Evolutionary conservation across 257 asterid species (phyloP).

Genomic region (Parsonsia alboflavescens): DNA sequence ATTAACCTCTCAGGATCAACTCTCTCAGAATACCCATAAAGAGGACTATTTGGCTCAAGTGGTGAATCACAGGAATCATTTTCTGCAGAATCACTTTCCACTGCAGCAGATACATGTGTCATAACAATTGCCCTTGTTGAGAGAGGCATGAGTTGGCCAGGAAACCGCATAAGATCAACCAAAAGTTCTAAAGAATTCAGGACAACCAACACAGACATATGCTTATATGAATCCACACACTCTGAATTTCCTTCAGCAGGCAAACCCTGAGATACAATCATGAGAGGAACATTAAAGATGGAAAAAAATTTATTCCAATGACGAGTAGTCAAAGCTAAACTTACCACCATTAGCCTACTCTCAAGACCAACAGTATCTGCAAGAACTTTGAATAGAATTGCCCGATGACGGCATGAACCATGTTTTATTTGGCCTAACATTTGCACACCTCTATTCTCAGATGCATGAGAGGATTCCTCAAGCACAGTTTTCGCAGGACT

Average conservation of each 20-base stretch:
- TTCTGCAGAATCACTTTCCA: constrained; percentile 99
- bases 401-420: constrained; percentile 92
- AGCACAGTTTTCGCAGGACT: constrained; percentile 64
- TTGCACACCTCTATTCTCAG: constrained; percentile 68
- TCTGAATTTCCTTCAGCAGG: constrained; percentile 82
- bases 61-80: constrained; percentile 99
- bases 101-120: constrained; percentile 89
- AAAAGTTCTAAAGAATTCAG: constrained; percentile 71
- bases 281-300: constrained; percentile 15
- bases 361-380: constrained; percentile 98
- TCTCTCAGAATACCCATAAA: constrained; percentile 75
- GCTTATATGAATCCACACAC: constrained; percentile 82
- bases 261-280: constrained; percentile 62
- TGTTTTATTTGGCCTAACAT: constrained; percentile 89
- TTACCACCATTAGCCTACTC: constrained; percentile 85
- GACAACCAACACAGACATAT: constrained; percentile 82
- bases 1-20: constrained; percentile 72
- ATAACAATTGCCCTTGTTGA: constrained; percentile 76
- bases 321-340: constrained; percentile 18
- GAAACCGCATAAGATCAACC: constrained; percentile 84
- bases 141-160: constrained; percentile 86
- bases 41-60: constrained; percentile 96
- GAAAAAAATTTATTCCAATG: constrained; percentile 11
- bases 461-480: constrained; percentile 57
- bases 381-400: constrained; percentile 90